Evolutionary conservation across 331 rosid species (phyloP).

Genomic region (Quercus tomentella): DNA sequence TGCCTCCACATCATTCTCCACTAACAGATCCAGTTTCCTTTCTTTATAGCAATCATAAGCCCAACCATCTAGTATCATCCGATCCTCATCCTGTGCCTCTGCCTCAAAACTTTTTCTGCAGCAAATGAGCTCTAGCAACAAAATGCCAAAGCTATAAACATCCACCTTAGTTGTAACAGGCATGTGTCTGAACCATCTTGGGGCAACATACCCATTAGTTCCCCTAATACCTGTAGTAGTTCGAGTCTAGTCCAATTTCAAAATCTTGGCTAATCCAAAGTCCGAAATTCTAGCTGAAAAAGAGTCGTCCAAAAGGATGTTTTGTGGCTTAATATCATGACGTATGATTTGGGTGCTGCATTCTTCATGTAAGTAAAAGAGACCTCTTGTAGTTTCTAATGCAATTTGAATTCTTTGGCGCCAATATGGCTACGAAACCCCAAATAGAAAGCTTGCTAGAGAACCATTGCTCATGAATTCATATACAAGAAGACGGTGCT

Average conservation of each 20-base stretch:
- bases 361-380: constrained; percentile 22
- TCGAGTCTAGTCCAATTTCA: not conserved
- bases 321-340: constrained; percentile 17
- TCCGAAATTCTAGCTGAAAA: constrained; percentile 4
- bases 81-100: not conserved
- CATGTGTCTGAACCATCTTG: constrained; percentile 15
- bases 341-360: constrained; percentile 13
- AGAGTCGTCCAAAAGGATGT: constrained; percentile 9
- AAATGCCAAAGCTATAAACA: constrained; percentile 12
- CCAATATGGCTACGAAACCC: not conserved
- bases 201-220: constrained; percentile 23
- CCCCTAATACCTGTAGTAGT: constrained; percentile 3
- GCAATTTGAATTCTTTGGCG: constrained; percentile 3
- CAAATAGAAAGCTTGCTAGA: not conserved
- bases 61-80: constrained; percentile 17
- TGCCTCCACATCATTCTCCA: not conserved
- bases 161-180: constrained; percentile 4
- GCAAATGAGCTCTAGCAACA: constrained; percentile 16
- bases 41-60: constrained; percentile 1
- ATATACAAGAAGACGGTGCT: constrained; percentile 15
- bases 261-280: constrained; percentile 19
- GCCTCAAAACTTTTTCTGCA: constrained; percentile 1
- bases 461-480: constrained; percentile 12
- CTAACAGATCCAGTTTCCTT: not conserved
- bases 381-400: constrained; percentile 14